These are phyloP conservation scores for Stromatinia cepivora DNA, from an alignment of 2,329 filamentous ascomycete species.

Conservation along the genomic window DNA sequence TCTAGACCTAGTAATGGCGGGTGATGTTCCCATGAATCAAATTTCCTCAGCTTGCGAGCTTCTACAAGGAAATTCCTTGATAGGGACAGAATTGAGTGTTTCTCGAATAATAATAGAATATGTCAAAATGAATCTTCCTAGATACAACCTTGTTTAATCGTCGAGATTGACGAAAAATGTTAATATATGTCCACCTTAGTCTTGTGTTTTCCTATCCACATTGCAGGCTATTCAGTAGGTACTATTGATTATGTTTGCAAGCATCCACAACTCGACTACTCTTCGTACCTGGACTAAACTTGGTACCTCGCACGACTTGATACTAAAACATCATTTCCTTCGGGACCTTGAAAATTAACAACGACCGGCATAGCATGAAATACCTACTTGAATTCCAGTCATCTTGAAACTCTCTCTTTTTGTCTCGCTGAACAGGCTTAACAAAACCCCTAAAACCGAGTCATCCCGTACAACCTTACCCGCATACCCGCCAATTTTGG, in stretches of 20 bases:
- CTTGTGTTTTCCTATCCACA: not conserved
- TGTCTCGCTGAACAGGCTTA: conserved; percentile 1
- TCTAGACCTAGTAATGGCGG: not conserved
- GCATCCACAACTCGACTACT: conserved; percentile 2
- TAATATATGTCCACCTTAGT: not conserved
- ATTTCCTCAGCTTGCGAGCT: not conserved
- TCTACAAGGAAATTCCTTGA: not conserved
- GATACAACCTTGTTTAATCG: conserved; percentile 5
- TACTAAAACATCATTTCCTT: conserved; percentile 19
- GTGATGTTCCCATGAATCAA: not conserved
- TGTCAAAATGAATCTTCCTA: conserved; percentile 7
- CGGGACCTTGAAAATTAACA: conserved; percentile 6
- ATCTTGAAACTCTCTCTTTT: conserved; percentile 21
- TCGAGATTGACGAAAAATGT: conserved; percentile 17
- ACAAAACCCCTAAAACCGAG: conserved; percentile 2
- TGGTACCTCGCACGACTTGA: conserved; percentile 2
- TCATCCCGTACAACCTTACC: conserved; percentile 12
- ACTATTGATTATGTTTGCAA: not conserved
- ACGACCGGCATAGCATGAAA: conserved; percentile 8
- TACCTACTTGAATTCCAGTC: conserved; percentile 9
- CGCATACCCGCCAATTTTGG: conserved; percentile 14
- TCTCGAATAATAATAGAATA: conserved; percentile 15
- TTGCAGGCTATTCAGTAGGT: not conserved
- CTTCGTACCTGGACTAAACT: conserved; percentile 8
- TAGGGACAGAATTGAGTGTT: not conserved